Percentiles rank a stretch among this genome's conserved stretches.
Conservation (phyloP, 805 yeast genomes). For the Groenewaldozyma tartarivorans region DNA sequence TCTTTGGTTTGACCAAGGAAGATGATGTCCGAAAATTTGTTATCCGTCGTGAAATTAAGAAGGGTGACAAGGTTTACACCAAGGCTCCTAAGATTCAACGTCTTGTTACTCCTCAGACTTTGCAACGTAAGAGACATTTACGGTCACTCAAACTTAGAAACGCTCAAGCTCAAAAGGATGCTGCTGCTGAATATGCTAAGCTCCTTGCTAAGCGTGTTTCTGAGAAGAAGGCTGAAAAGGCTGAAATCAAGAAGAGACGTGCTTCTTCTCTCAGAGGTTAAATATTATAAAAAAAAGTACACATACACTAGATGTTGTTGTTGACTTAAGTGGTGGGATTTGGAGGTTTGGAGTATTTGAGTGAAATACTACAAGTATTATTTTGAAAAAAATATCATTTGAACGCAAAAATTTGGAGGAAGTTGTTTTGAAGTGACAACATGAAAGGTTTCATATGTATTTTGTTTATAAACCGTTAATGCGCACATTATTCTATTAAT, state of each 20-base stretch:
- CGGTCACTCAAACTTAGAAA: slow-evolving; percentile 87
- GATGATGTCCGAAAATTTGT: slow-evolving; percentile 88
- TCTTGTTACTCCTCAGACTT: slow-evolving; percentile 96
- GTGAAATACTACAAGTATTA: not conserved
- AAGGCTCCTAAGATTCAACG: slow-evolving; percentile 99
- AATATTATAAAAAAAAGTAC: slow-evolving; percentile 1
- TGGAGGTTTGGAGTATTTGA: not conserved
- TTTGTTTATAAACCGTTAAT: too few species aligned
- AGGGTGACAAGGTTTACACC: slow-evolving; percentile 97
- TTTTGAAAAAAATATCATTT: not conserved
- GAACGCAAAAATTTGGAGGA: too few species aligned
- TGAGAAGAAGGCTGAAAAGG: slow-evolving; percentile 97
- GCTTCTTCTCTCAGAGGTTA: slow-evolving; percentile 48
- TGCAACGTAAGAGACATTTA: slow-evolving; percentile 98
- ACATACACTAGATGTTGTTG: too few species aligned
- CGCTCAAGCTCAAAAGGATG: slow-evolving; percentile 99
- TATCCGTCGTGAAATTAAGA: slow-evolving; percentile 95
- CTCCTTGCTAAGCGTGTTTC: slow-evolving; percentile 95
- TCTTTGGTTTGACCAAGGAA: slow-evolving; percentile 95
- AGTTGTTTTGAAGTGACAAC: too few species aligned
- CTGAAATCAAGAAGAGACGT: slow-evolving; percentile 99
- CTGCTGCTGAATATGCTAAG: slow-evolving; percentile 99
- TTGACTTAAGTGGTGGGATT: not conserved
- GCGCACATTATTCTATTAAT: too few species aligned
- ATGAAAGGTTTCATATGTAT: too few species aligned